phyloP scores from a whole-genome alignment of 176 grass and related monocot genomes.

The Oropetium thomaeum region DNA sequence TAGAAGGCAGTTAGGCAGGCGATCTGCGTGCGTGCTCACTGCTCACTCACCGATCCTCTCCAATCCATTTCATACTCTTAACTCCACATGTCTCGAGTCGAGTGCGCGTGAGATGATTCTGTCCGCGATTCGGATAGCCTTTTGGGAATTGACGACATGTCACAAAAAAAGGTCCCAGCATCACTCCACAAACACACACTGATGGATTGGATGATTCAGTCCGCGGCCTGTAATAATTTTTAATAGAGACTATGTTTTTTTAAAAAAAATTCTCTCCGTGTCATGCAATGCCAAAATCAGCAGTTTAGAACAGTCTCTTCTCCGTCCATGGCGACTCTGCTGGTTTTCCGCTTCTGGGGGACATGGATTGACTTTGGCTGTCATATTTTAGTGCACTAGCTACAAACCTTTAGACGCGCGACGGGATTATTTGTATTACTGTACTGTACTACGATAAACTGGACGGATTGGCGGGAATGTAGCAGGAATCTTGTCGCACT shows the following conservation, averaged over 20 bases:
- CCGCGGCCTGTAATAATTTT: too few species aligned
- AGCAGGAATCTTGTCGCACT: slow-evolving; percentile 24
- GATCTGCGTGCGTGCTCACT: neutral
- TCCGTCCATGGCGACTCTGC: neutral
- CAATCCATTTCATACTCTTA: too few species aligned
- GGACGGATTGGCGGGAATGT: slow-evolving; percentile 21
- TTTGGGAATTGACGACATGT: slow-evolving; percentile 15
- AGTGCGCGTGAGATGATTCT: slow-evolving; percentile 34
- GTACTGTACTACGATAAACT: too few species aligned
- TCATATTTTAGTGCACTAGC: slow-evolving; percentile 29
- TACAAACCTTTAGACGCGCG: slow-evolving; percentile 4
- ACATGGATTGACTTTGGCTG: slow-evolving; percentile 36
- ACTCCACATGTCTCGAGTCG: neutral
- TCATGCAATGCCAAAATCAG: neutral
- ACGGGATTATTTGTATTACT: slow-evolving; percentile 10
- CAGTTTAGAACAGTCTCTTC: neutral
- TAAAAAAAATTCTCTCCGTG: neutral
- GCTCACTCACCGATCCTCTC: slow-evolving; percentile 13
- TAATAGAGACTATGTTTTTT: too few species aligned
- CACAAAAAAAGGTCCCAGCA: neutral
- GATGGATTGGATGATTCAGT: too few species aligned
- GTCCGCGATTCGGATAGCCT: slow-evolving; percentile 20
- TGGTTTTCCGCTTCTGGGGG: slow-evolving; percentile 15
- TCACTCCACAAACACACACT: neutral
- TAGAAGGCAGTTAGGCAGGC: slow-evolving; percentile 21